phyloP scores from a whole-genome alignment of 148 eudicot species.

The Suaeda aralocaspica region DNA sequence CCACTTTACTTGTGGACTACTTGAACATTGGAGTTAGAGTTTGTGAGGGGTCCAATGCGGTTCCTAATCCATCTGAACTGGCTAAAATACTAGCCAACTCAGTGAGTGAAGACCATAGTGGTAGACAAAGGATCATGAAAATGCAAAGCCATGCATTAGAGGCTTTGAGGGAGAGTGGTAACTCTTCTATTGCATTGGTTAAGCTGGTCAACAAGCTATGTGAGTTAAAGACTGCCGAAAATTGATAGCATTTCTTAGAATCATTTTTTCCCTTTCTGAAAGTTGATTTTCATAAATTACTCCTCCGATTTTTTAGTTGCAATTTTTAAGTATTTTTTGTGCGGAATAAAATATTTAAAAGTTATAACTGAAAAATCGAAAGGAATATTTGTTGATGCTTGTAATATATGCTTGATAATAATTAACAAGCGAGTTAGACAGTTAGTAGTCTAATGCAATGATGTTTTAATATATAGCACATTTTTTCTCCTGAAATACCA shows the following conservation, averaged over 20 bases:
- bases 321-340: no score
- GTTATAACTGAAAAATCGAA: no score
- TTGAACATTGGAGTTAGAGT: conserved; percentile 27
- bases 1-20: conserved; percentile 33
- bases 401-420: no score
- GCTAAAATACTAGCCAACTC: conserved; percentile 23
- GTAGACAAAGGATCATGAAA: conserved; percentile 17
- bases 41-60: conserved; percentile 23
- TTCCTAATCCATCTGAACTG: conserved; percentile 28
- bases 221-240: conserved; percentile 3
- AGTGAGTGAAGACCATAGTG: not conserved
- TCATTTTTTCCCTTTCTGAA: no score
- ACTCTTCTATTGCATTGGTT: conserved; percentile 21
- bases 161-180: conserved; percentile 25
- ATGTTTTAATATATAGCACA: no score
- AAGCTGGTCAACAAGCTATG: conserved; percentile 17
- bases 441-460: no score
- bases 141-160: conserved; percentile 20
- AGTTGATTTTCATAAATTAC: no score
- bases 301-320: no score
- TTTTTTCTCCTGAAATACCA: no score
- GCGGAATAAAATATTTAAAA: no score
- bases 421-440: no score
- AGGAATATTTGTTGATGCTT: no score
- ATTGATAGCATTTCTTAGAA: not conserved